These are phyloP conservation scores for Gremmenia infestans DNA, from an alignment of 2,329 filamentous ascomycete species.

Conservation along the genomic window DNA sequence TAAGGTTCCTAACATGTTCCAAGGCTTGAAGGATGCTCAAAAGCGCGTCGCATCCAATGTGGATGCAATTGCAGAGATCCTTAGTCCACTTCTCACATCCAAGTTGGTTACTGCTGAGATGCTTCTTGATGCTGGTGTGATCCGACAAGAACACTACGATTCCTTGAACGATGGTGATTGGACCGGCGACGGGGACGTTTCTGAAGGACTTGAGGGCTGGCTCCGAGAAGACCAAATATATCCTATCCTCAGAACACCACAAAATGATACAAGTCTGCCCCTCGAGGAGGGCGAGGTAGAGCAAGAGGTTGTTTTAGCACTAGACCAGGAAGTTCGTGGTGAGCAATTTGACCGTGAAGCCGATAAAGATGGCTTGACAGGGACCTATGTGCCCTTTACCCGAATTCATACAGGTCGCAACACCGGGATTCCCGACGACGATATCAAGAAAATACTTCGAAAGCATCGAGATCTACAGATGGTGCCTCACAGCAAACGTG, in stretches of 20 bases:
- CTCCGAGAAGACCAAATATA: constrained; percentile 15
- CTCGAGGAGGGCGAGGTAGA: constrained; percentile 28
- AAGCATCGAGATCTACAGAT: constrained; percentile 22
- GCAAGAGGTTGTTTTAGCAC: constrained; percentile 19
- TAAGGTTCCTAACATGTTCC: constrained; percentile 20
- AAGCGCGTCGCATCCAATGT: not conserved
- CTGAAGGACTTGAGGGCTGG: not conserved
- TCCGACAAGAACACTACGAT: constrained; percentile 58
- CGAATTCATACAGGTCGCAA: constrained; percentile 24
- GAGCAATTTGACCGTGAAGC: constrained; percentile 16
- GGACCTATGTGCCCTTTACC: constrained; percentile 22
- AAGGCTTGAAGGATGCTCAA: constrained; percentile 7
- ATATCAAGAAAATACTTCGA: constrained; percentile 18
- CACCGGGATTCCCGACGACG: constrained; percentile 7
- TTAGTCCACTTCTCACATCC: constrained; percentile 35
- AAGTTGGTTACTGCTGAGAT: constrained; percentile 48
- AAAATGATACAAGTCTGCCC: constrained; percentile 21
- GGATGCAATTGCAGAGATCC: constrained; percentile 6
- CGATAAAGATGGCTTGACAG: constrained; percentile 19
- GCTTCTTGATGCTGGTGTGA: constrained; percentile 50
- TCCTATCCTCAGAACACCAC: constrained; percentile 21
- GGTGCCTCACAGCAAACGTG: constrained; percentile 23
- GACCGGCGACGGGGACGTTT: constrained; percentile 11
- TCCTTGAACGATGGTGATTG: constrained; percentile 50
- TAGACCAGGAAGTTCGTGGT: constrained; percentile 18